Conservation (phyloP, 768 basidiomycete species). For the Lanmaoa pseudosensibilis region DNA sequence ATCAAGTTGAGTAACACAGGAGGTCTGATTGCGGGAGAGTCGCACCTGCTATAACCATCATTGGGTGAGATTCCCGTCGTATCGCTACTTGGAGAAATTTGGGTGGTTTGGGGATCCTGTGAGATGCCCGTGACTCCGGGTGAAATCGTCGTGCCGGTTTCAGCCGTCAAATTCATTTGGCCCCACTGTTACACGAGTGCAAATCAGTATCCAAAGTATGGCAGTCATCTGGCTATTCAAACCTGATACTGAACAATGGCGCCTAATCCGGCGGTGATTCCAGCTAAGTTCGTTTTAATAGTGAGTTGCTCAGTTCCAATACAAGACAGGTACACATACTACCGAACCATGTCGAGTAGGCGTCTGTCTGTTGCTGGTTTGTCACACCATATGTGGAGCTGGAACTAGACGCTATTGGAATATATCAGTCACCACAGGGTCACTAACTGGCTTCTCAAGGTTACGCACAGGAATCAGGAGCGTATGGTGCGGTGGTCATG, state of each 20-base stretch:
- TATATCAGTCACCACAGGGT: constrained; percentile 1
- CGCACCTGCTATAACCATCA: constrained; percentile 56
- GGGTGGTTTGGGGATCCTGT: constrained; percentile 34
- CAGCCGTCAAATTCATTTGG: constrained; percentile 48
- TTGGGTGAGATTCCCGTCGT: constrained; percentile 57
- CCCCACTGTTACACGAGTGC: constrained; percentile 46
- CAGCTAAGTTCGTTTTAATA: constrained; percentile 32
- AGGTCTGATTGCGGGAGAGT: background rate
- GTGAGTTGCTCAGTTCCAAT: constrained; percentile 2
- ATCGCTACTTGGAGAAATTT: constrained; percentile 29
- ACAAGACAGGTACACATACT: constrained; percentile 33
- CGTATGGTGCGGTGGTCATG: constrained; percentile 43
- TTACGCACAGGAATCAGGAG: constrained; percentile 31
- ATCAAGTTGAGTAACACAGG: constrained; percentile 6
- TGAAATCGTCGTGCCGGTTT: constrained; percentile 47
- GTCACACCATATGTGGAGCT: constrained; percentile 50
- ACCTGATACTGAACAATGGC: constrained; percentile 34
- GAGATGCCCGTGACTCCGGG: constrained; percentile 29
- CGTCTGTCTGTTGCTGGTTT: constrained; percentile 49
- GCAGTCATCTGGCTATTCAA: background rate
- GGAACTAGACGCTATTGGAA: constrained; percentile 15
- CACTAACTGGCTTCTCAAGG: background rate
- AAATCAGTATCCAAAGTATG: constrained; percentile 9
- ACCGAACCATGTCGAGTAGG: constrained; percentile 55
- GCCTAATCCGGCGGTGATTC: constrained; percentile 37